A percentile compares a stretch with the other conserved stretches of the same genome.
These are phyloP conservation scores for Knoxia roxburghii DNA, from an alignment of 257 asterid genomes.

Conservation along the genomic window DNA sequence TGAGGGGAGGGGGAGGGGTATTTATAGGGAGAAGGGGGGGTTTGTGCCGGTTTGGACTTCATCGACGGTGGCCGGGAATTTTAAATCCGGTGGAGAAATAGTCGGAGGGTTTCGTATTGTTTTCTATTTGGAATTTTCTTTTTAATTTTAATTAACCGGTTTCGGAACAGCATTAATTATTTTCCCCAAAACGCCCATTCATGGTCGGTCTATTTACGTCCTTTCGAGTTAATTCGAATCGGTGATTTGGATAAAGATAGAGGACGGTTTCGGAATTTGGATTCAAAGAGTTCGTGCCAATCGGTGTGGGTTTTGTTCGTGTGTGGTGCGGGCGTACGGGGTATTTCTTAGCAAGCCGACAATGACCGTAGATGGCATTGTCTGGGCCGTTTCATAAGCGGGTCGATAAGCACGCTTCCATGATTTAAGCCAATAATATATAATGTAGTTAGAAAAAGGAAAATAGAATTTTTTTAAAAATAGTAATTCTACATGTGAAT, in stretches of 20 bases:
- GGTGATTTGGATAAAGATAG: slow-evolving; percentile 6
- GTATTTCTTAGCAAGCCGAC: background rate
- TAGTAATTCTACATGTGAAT: too few species aligned
- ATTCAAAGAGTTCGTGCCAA: background rate
- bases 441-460: too few species aligned
- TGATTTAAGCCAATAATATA: background rate
- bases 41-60: slow-evolving; percentile 27
- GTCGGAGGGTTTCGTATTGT: slow-evolving; percentile 29
- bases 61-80: slow-evolving; percentile 28
- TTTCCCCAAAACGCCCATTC: background rate
- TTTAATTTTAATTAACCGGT: background rate
- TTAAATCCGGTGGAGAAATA: slow-evolving; percentile 30
- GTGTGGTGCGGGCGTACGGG: background rate
- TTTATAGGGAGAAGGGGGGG: slow-evolving; percentile 58
- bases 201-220: background rate
- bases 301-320: slow-evolving; percentile 6
- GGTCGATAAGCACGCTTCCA: background rate
- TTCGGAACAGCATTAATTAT: background rate
- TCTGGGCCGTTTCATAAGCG: background rate
- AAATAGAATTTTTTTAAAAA: too few species aligned
- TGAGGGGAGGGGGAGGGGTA: slow-evolving; percentile 32
- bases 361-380: background rate
- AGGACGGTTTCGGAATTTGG: background rate
- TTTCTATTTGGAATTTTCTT: background rate
- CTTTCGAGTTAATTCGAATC: background rate